Evolutionary conservation across 192 early-diverging fungal genomes (phyloP).

Genomic region (Lobulomyces angularis): DNA sequence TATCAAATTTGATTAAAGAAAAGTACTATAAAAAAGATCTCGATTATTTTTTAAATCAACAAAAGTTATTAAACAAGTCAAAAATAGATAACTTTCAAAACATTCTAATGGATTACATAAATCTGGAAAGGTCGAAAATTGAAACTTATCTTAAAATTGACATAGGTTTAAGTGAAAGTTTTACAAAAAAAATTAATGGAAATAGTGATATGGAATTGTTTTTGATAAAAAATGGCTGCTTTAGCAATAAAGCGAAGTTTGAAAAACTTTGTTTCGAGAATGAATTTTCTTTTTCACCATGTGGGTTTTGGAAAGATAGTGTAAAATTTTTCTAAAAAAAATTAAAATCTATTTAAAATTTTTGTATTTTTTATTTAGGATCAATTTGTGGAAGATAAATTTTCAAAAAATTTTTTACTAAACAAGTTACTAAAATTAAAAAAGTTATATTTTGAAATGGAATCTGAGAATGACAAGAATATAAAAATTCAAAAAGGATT

Average conservation of each 20-base stretch:
- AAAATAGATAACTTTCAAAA: not conserved
- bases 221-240: too few relatives aligned
- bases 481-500: constrained; percentile 39
- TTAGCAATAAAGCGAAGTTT: too few relatives aligned
- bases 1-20: not conserved
- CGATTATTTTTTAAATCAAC: not conserved
- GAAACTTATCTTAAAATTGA: too few relatives aligned
- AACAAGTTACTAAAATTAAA: constrained; percentile 53
- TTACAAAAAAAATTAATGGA: too few relatives aligned
- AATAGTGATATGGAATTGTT: too few relatives aligned
- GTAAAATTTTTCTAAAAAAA: not conserved
- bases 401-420: constrained; percentile 43
- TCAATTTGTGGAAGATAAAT: constrained; percentile 43
- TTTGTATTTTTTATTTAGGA: constrained; percentile 21
- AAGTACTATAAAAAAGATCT: not conserved
- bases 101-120: too few relatives aligned
- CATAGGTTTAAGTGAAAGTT: too few relatives aligned
- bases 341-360: not conserved
- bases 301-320: too few relatives aligned
- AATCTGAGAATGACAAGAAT: constrained; percentile 32
- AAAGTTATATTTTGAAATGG: constrained; percentile 30
- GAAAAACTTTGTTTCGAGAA: too few relatives aligned
- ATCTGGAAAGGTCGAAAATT: too few relatives aligned
- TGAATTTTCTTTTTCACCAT: too few relatives aligned
- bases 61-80: not conserved